Base-by-base conservation (phyloP, 345 rosid species). In the Aegle marmelos region DNA sequence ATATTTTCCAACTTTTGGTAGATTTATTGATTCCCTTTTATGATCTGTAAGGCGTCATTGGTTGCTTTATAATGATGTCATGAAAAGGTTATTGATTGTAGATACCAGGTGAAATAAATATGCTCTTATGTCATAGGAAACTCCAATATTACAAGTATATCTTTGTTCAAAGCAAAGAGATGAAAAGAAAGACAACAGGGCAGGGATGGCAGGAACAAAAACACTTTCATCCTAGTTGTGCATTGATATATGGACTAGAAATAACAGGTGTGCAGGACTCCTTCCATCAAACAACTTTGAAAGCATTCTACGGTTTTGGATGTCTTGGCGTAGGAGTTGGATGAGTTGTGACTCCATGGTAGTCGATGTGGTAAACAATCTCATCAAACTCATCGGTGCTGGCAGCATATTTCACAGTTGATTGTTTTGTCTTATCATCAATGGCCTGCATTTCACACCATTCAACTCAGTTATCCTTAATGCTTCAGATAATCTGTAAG, bases 261-360 rank as follows among this genome's bases (percentile, higher is more conserved):
- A 59, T 45, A 60, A 7, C 27, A 25, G 30, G 10, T 27, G 48
- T 45, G 25, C 4, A 41, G 24, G 16, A 37, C 11, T 73, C 64
- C 33, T 33, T 34, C 65, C 48, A 33, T 36, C 16, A 16, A 37
- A n/a, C 37, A 72, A 72, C 31, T 57, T 34, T 9, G 25, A 72
- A 50, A 27, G 65, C n/a, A 65, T 45, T 34, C 53, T 76, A 85
- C 27, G 90, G 92, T 57, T 37, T 82, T n/a, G 90, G 90, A 80
- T 90, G 90, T 75, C 81, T 88, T 19, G 93, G 93, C 69, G 88
- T 82, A 22, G 92, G 92, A 63, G 83, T 78, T 59, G 91, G 93
- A 84, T 90, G 93, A 71, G 93, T 88, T 24, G 85, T 82, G 50
- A 84, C 90, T 58, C 90, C 93, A 76, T 86, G 87, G 84, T 90